Percentiles rank a stretch among this genome's conserved stretches.
Conservation (phyloP, 1,139 yeast species). For the Taiozyma sp. region DNA sequence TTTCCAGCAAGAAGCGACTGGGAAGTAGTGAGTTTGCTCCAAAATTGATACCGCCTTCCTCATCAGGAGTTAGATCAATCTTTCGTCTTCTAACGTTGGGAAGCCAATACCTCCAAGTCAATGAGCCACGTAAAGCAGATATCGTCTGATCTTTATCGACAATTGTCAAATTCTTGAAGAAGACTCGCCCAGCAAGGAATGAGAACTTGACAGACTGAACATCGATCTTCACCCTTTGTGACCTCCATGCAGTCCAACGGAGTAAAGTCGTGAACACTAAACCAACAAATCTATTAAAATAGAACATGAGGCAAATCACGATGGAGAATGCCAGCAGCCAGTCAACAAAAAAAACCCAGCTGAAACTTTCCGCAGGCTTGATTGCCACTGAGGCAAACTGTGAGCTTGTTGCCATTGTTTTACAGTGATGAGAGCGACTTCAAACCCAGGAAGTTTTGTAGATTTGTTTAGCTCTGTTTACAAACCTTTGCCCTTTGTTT, state of each 20-base stretch:
- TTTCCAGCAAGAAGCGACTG: conserved; percentile 50
- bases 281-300: conserved; percentile 75
- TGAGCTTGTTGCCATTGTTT: conserved; percentile 1
- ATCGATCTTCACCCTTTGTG: conserved; percentile 49
- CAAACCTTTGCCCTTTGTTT: not conserved
- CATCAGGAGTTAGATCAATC: conserved; percentile 24
- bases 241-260: conserved; percentile 61
- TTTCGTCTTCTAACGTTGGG: conserved; percentile 45
- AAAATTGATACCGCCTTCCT: conserved; percentile 20
- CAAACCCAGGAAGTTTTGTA: not conserved
- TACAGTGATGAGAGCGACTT: not conserved
- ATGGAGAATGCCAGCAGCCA: conserved; percentile 71
- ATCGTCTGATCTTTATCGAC: conserved; percentile 69
- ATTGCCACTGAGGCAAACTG: conserved; percentile 22
- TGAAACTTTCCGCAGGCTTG: conserved; percentile 35
- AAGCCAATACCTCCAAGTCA: conserved; percentile 94
- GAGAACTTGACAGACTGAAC: conserved; percentile 74
- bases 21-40: conserved; percentile 45
- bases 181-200: conserved; percentile 75
- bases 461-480: not conserved
- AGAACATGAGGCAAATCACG: conserved; percentile 63
- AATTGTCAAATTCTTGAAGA: conserved; percentile 70
- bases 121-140: conserved; percentile 60
- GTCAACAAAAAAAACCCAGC: conserved; percentile 82
- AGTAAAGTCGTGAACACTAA: conserved; percentile 46